Evolutionary conservation across 129 eudicot genomes (phyloP), one percentile per base, ranked within the genome.

Genomic region (Tagetes patula): DNA sequence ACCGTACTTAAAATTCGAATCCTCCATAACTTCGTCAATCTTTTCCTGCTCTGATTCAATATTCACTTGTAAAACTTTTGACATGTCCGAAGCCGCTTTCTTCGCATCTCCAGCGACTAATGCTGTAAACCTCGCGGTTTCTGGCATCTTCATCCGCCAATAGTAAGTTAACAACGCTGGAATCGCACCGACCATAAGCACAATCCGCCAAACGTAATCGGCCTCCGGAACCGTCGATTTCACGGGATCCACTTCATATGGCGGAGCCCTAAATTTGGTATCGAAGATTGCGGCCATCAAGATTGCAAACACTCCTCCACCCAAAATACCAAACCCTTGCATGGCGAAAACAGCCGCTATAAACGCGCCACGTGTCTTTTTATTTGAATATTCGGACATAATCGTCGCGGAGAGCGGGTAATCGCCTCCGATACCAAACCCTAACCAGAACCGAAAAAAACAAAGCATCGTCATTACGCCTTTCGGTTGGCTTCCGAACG

Each of bases 281-380:
- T 85, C 71, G 8, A 85, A 82, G 1, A 75, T 45, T 1, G 83
- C 55, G 0, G 90, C 55, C 32, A 82, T 80, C 8, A 77, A 6
- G 20, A 85, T 73, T 3, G 87, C 87, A 4, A 85, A 85, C 4
- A 85, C 30, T 1, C 90, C 90, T 8, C 87, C 90, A 3, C 83
- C 87, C 49, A 85, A 53, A 11, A 85, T 85, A 64, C 90, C 90
- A 4, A 85, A 79, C 5, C 90, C 90, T 74, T 85, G 87, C 90
- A 85, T 85, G 3, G 90, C 90, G 30, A 85, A 85, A 14, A 85
- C 90, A 6, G 90, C 90, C 1, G 90, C 90, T 7, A 85, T 85
- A 39, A 85, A 85, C 13, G 71, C 87, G 0, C 90, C 87, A 50
- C 90, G 85, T 14, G 87, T 85, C 72, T 82, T 82, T 32, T 85